Percentiles rank a stretch among this genome's conserved stretches.
Evolutionary conservation across 2,329 filamentous ascomycete species (phyloP).

Genomic region (Thielaviopsis musarum): DNA sequence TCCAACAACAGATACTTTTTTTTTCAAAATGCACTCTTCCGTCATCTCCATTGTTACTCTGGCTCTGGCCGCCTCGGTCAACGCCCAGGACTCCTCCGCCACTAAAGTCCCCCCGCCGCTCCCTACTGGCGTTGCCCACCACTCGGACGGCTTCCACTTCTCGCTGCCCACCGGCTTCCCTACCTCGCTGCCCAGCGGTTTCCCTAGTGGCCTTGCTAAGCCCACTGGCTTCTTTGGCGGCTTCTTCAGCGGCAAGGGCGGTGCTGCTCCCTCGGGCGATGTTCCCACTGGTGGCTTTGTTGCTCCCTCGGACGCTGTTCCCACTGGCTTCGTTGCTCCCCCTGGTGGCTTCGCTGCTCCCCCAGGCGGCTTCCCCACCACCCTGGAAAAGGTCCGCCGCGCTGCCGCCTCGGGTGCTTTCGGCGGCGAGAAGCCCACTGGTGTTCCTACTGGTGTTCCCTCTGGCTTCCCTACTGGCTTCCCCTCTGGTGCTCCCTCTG

Average conservation of each 20-base stretch:
- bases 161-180: background rate
- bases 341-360: background rate
- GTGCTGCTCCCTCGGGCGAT: background rate
- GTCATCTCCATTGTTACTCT: slow-evolving; percentile 5
- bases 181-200: background rate
- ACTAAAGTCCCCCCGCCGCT: background rate
- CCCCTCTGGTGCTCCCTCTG: too few species aligned
- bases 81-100: background rate
- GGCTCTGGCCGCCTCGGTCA: slow-evolving; percentile 6
- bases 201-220: background rate
- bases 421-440: background rate
- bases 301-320: background rate
- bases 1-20: background rate
- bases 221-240: background rate
- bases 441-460: too few species aligned
- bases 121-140: background rate
- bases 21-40: slow-evolving; percentile 8
- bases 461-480: too few species aligned
- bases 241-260: too few species aligned
- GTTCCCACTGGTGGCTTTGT: too few species aligned
- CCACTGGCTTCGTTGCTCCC: too few species aligned
- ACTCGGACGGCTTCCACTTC: background rate
- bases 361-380: background rate
- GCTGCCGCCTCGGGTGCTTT: background rate
- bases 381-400: background rate